Evolutionary conservation across 2,329 filamentous ascomycete genomes (phyloP).

Genomic region (Dactylellina parvicollis): DNA sequence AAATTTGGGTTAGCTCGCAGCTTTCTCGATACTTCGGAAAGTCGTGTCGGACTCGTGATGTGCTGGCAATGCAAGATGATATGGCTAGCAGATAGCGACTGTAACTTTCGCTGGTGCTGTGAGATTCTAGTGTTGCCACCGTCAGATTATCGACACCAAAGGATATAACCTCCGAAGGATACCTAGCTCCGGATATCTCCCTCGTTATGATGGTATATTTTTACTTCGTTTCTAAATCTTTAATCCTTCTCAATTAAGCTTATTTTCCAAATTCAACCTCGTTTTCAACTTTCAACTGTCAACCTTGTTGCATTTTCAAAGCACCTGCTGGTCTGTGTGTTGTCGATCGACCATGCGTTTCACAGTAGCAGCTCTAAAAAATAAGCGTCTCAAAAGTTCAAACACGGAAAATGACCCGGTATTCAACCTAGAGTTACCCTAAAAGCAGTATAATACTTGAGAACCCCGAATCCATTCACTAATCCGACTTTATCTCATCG

Average conservation of each 20-base stretch:
- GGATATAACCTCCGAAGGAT: not conserved
- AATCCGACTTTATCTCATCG: not conserved
- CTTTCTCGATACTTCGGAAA: not conserved
- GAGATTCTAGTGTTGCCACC: no score
- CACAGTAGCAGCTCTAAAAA: not conserved
- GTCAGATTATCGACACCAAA: not conserved
- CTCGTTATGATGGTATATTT: not conserved
- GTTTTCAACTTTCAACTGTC: not conserved
- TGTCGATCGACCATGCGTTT: slow-evolving; percentile 24
- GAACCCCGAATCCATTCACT: not conserved
- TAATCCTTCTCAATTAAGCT: slow-evolving; percentile 28
- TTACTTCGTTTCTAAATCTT: not conserved
- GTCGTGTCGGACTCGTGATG: slow-evolving; percentile 26
- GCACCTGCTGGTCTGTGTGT: not conserved
- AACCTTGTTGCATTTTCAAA: slow-evolving; percentile 32
- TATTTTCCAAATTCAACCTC: slow-evolving; percentile 6
- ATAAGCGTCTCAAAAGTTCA: slow-evolving; percentile 9
- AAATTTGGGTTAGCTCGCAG: not conserved
- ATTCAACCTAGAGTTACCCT: not conserved
- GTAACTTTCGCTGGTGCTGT: no score
- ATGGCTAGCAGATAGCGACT: slow-evolving; percentile 13
- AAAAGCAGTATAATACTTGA: not conserved
- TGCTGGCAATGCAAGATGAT: slow-evolving; percentile 49
- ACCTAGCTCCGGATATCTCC: not conserved
- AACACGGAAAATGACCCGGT: slow-evolving; percentile 8